Evolutionary conservation across 306 rosid species (phyloP).

Genomic region (Canavalia gladiata): DNA sequence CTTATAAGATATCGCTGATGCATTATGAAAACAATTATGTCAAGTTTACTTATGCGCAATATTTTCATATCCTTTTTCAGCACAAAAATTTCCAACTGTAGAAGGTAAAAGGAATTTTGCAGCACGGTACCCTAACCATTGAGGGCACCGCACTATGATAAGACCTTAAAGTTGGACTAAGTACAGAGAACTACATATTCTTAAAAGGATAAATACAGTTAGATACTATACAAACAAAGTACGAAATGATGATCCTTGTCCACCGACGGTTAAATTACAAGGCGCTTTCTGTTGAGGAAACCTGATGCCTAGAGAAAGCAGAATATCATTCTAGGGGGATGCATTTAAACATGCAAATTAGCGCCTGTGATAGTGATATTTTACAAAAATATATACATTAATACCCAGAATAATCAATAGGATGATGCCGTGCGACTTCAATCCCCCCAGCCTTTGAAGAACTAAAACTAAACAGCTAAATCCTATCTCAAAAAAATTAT

Average conservation of each 20-base stretch:
- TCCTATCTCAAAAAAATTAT: conserved; percentile 55
- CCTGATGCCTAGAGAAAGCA: conserved; percentile 32
- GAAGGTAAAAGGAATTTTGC: neutral
- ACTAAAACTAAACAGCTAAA: conserved; percentile 54
- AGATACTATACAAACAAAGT: conserved; percentile 47
- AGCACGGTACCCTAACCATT: neutral
- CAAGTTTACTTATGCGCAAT: neutral
- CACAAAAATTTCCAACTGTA: neutral
- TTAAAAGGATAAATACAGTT: conserved; percentile 26
- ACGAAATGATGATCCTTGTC: conserved; percentile 35
- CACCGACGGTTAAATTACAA: conserved; percentile 36
- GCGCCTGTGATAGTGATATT: conserved; percentile 51
- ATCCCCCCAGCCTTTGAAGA: conserved; percentile 53
- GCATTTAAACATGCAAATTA: conserved; percentile 51
- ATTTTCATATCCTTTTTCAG: neutral
- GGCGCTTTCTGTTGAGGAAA: conserved; percentile 32
- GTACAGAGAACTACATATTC: neutral
- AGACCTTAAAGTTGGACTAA: neutral
- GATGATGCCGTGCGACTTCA: conserved; percentile 56
- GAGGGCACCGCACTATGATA: neutral
- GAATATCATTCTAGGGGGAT: conserved; percentile 41
- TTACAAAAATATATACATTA: conserved; percentile 80
- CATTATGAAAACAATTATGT: neutral
- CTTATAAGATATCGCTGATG: neutral
- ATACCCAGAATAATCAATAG: conserved; percentile 67